Base-by-base conservation (phyloP, 345 rosid genomes). In the Toxicodendron radicans region DNA sequence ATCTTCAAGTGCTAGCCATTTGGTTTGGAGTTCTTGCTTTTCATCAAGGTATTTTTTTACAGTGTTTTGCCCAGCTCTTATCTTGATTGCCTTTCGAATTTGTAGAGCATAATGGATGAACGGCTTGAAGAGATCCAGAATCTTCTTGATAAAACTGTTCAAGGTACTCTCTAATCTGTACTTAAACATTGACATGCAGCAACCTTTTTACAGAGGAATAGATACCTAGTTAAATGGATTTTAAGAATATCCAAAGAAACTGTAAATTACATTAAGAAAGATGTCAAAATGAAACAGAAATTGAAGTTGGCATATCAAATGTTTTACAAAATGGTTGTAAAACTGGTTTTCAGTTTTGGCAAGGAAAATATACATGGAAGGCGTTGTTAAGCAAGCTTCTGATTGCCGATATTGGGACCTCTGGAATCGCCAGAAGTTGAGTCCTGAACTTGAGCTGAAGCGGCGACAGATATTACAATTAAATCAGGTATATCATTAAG, bases 341-440 rank as follows among this genome's bases (percentile, higher is more conserved):
- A 33, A 63, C 38, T 76, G 85, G 72, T 54, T 83, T 79, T 78
- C 88, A 95, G 99, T 87, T 76, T 77, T 91, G 92, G 94, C 94
- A 54, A 90, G 88, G 84, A 91, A 86, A 85, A 76, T 83, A 80
- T 86, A 88, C 68, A 69, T 91, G 77, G 94, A 95, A 78, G 96
- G 93, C 68, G 82, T 91, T 77, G 77, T 89, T 58, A 91, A 90
- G 83, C 99, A 95, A 90, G 88, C 96, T 77, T 87, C 88, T 64
- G 97, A 95, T 79, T 75, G 80, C 67, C 90, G 74, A 66, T 93
- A 91, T 75, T 87, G 91, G 97, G 96, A 95, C 60, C 87, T 93
- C 41, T 93, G 98, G 99, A 88, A 88, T 85, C 87, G 81, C 77
- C 99, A 87, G 83, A 91, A 85, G 86, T 81, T 93, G 86, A 84